Evolutionary conservation across 352 stramenopile genomes (phyloP), one percentile per base, ranked within the genome.

Genomic region (Phytophthora capsici): DNA sequence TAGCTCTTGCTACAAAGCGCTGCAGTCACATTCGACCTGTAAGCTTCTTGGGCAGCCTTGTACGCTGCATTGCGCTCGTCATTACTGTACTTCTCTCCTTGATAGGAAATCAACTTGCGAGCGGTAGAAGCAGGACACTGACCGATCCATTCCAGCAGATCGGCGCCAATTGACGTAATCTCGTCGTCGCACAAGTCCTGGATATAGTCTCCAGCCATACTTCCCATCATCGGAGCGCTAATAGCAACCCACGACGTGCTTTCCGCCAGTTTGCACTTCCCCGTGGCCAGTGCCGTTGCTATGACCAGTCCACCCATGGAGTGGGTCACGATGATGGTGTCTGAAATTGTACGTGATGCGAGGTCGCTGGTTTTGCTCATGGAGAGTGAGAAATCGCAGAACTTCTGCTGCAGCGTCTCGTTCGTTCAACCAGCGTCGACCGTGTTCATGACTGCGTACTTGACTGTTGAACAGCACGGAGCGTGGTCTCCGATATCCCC

Each of bases 1-100:
- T 74, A 77, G 14, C 17, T 53, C 25, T 56, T 60, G 23, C 65
- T 75, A 25, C 73, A 85, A 5, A 84, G 62, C 0, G 63, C 67
- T 13, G 69, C 61, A 2, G 46, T 69, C n/a, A 76, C 63, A 30
- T 82, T 60, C 20, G 44, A 36, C 12, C 28, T 36, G 43, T 79
- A 76, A 0, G 58, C 71, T 23, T 47, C 52, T 20, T 69, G 74
- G 17, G 45, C 51, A 9, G 28, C 36, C 14, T 12, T 25, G 19
- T 57, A 66, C 6, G 48, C 58, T 17, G 20, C 41, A 20, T 61
- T 45, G 0, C 41, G 34, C 8, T 50, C 36, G 0, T 32, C 4
- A 17, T 38, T 54, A 12, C 58, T 66, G 32, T 66, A 66, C 22
- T 61, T 41, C 40, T 17, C 58, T n/a, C 40, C 28, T 12, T 66